Base-by-base conservation (phyloP, 1,284 basidiomycete genomes). In the Sporisorium scitamineum region DNA sequence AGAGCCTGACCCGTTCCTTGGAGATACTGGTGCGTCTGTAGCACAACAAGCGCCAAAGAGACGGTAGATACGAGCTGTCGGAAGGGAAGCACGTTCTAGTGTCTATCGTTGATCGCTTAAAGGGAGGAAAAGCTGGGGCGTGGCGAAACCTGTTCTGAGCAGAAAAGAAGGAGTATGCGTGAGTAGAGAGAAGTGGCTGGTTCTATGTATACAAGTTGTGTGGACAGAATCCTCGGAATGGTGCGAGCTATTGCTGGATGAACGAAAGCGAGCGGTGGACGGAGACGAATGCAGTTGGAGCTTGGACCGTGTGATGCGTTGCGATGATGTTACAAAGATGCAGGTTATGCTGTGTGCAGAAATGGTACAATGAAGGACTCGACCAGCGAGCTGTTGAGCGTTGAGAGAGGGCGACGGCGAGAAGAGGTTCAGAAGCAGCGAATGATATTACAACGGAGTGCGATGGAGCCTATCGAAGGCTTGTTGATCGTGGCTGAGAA, bases 401-500 rank as follows among this genome's bases (percentile, higher is more conserved):
- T 7, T 27, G 16, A 20, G 5, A 39, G 20, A 26, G 24, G 39
- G 10, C 14, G 20, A 18, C 22, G 22, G 24, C 18, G 37, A 32
- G 18, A 26, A 22, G 37, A 11, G 14, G 29, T 44, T 53, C 50
- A 29, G n/a, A 54, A 1, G 26, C 60, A 52, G 41, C 14, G 20
- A 14, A 13, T 52, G 22, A 6, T 31, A 31, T 26, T 54, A 44
- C 54, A 31, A 20, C 14, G 10, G 22, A 16, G 18, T 24, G 50
- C 13, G 32, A 26, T 16, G 14, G 24, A 51, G 22, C 62, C 59
- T 71, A 42, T 71, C 62, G 54, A 71, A 66, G 59, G 59, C 44
- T 53, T 24, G 18, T 31, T 22, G 56, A 41, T 42, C 14, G 39
- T n/a, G 54, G 41, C 6, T 18, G 13, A 26, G 26, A 22, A 42